Evolutionary conservation across 768 basidiomycete genomes (phyloP).

Genomic region (Kwoniella botswanensis): DNA sequence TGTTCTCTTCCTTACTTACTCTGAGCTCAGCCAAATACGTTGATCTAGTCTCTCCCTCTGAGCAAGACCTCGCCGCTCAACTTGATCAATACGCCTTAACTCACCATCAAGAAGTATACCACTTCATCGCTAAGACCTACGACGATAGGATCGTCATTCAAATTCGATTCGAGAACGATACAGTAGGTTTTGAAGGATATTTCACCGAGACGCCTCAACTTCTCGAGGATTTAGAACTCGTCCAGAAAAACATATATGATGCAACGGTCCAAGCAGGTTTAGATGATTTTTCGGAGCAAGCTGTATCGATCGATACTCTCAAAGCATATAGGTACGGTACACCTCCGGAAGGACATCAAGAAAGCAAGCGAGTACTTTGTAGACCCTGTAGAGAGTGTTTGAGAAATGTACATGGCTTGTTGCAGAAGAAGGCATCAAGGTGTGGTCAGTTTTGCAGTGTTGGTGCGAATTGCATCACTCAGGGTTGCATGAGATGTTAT

Average conservation of each 20-base stretch:
- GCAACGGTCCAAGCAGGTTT: conserved; percentile 3
- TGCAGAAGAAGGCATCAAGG: conserved; percentile 3
- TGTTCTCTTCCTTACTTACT: not conserved
- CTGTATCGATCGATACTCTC: not conserved
- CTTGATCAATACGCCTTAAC: not conserved
- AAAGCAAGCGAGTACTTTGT: not conserved
- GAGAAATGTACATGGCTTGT: not conserved
- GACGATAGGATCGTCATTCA: conserved; percentile 6
- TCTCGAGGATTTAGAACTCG: not conserved
- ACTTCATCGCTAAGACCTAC: not conserved
- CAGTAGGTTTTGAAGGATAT: conserved; percentile 1
- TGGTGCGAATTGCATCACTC: not conserved
- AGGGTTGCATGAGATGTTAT: not conserved
- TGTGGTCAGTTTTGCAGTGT: conserved; percentile 3
- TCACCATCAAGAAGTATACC: not conserved
- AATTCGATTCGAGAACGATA: conserved; percentile 12
- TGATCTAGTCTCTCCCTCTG: not conserved
- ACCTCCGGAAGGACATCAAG: not conserved
- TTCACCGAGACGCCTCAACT: not conserved
- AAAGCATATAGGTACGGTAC: not conserved
- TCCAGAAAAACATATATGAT: not conserved
- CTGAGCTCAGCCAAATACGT: not conserved
- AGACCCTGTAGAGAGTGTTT: not conserved
- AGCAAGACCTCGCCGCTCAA: not conserved
- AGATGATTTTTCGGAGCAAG: not conserved